These are phyloP conservation scores for Alternaria triticina DNA, from an alignment of 2,329 filamentous ascomycete species.

Conservation along the genomic window DNA sequence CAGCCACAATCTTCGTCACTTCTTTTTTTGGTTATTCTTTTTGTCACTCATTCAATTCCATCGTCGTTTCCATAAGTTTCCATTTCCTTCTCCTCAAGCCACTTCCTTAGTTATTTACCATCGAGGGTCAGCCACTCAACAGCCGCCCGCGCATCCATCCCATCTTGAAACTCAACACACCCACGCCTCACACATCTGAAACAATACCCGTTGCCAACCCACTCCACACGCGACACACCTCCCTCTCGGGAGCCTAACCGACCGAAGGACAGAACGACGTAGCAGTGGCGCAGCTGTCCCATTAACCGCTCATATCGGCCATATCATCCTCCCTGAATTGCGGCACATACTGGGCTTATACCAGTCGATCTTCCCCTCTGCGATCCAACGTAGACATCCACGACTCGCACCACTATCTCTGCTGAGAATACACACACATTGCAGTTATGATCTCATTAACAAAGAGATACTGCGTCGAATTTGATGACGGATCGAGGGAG, in stretches of 20 bases:
- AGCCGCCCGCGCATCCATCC: neutral
- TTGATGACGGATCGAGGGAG: slow-evolving; percentile 31
- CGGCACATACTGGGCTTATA: slow-evolving; percentile 11
- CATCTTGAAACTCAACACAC: slow-evolving; percentile 5
- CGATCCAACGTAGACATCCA: neutral
- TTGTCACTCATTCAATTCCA: neutral
- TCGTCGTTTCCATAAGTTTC: neutral
- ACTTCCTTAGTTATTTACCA: neutral
- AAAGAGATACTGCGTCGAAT: slow-evolving; percentile 39
- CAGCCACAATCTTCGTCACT: slow-evolving; percentile 18
- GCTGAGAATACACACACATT: neutral
- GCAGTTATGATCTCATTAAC: slow-evolving; percentile 33
- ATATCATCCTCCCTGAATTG: neutral
- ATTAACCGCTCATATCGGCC: slow-evolving; percentile 3
- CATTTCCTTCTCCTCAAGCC: neutral
- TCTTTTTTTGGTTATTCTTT: neutral
- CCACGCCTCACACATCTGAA: slow-evolving; percentile 14
- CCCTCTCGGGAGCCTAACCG: slow-evolving; percentile 15
- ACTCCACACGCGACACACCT: slow-evolving; percentile 24
- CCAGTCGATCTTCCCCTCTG: neutral
- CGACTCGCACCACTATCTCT: neutral
- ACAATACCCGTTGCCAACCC: slow-evolving; percentile 7
- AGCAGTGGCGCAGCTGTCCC: slow-evolving; percentile 8
- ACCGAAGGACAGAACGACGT: slow-evolving; percentile 15
- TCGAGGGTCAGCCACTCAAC: neutral